A percentile compares a stretch with the other conserved stretches of the same genome.
phyloP scores from a whole-genome alignment of 2,329 filamentous ascomycete genomes.

The Rosellinia necatrix region DNA sequence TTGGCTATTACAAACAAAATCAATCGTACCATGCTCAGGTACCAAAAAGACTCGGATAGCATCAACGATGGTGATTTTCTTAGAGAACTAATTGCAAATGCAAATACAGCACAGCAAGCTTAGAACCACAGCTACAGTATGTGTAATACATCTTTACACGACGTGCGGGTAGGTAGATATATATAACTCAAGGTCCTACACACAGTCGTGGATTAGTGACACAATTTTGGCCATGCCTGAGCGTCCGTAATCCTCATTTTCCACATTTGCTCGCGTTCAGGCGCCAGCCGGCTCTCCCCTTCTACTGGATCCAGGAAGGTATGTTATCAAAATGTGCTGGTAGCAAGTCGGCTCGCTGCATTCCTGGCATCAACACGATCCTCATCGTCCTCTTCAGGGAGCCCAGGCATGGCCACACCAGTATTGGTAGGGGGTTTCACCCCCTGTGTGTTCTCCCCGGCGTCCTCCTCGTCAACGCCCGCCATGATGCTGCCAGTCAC shows the following conservation, averaged over 20 bases:
- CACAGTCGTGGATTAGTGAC: slow-evolving; percentile 6
- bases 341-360: slow-evolving; percentile 88
- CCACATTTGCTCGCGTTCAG: slow-evolving; percentile 23
- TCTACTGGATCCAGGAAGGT: slow-evolving; percentile 6
- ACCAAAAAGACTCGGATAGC: background rate
- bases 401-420: slow-evolving; percentile 57
- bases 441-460: slow-evolving; percentile 47
- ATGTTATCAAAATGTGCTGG: slow-evolving; percentile 78
- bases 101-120: background rate
- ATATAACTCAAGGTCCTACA: slow-evolving; percentile 15
- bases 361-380: slow-evolving; percentile 95
- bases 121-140: slow-evolving; percentile 9
- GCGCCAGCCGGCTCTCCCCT: slow-evolving; percentile 19
- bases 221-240: background rate
- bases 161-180: slow-evolving; percentile 10
- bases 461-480: slow-evolving; percentile 65
- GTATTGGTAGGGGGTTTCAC: slow-evolving; percentile 46
- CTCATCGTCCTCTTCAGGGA: slow-evolving; percentile 83
- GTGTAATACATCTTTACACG: slow-evolving; percentile 19
- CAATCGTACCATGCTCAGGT: too few relatives aligned
- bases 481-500: slow-evolving; percentile 79
- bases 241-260: slow-evolving; percentile 8
- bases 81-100: background rate
- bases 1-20: too few relatives aligned
- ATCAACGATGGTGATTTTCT: too few relatives aligned